Base-by-base conservation (phyloP, 768 basidiomycete species). In the Stropharia rugosoannulata region DNA sequence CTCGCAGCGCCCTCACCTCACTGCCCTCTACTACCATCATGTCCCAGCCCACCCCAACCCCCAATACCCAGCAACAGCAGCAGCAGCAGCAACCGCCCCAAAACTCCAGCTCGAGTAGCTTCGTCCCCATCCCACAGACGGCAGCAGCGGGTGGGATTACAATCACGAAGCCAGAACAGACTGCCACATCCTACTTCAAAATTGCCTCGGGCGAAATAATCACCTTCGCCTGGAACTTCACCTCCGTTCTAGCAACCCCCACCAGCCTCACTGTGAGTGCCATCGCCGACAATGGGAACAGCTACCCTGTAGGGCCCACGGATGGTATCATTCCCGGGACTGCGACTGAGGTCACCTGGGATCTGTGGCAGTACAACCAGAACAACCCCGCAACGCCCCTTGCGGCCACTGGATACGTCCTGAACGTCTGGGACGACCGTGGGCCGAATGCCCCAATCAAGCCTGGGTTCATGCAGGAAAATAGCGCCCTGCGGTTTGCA, bases 191-290 rank as follows among this genome's bases (percentile, higher is more conserved):
- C 22, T 96, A 84, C 76, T 96, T 85, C 79, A 94, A 95, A 80
- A 89, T 97, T 66, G 90, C 92, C 0, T 73, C 75, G 0, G 77
- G 76, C 50, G 81, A 91, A 60, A 73, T 75, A 56, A 84, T 97
- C 66, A 96, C 93, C 19, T 92, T 97, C 69, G 95, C 80, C 7
- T 97, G 94, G 95, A 93, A 92, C 72, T 81, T 93, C 64, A 91
- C 91, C 16, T 77, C 78, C 55, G 74, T 98, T 41, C 73, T 87
- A 60, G 80, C 77, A 40, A 85, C 82, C 0, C 94, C 95, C 0
- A 82, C 84, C 2, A 77, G 77, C 60, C 80, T 97, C 57, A 96
- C 94, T n/a, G 79, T 96, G 58, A 83, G 84, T 39, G 95, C 94
- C 19, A 79, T 87, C 41, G 89, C 90, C 70, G 85, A 86, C 13